Conservation (phyloP, 2,329 filamentous ascomycete species). For the Colletotrichum scovillei region DNA sequence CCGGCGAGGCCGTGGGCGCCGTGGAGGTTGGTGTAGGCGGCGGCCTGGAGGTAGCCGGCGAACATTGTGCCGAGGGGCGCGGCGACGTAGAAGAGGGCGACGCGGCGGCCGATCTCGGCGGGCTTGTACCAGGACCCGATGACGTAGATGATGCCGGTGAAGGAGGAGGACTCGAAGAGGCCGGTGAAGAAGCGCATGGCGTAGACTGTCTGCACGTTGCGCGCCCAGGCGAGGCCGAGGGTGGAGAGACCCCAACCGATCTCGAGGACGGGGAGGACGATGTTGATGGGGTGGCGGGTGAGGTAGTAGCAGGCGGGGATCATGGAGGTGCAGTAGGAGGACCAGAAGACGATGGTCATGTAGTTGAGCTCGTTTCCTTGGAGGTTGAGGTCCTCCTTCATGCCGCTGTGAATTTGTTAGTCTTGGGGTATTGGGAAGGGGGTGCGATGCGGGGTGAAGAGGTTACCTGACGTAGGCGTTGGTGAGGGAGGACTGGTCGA, state of each 20-base stretch:
- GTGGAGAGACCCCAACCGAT: slow-evolving; percentile 46
- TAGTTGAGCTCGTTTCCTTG: slow-evolving; percentile 49
- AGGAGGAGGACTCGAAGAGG: slow-evolving; percentile 50
- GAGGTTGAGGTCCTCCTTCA: slow-evolving; percentile 48
- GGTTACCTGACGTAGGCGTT: slow-evolving; percentile 50
- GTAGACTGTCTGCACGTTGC: slow-evolving; percentile 49
- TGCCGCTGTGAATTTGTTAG: slow-evolving; percentile 44
- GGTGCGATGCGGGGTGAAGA: not conserved
- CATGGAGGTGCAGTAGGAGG: slow-evolving; percentile 53
- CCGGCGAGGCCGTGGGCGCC: slow-evolving; percentile 60
- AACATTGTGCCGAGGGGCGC: slow-evolving; percentile 66
- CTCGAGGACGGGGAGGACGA: slow-evolving; percentile 44
- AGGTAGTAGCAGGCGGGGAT: slow-evolving; percentile 52
- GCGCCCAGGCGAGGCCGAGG: slow-evolving; percentile 45
- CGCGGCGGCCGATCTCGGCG: slow-evolving; percentile 59
- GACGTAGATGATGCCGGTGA: slow-evolving; percentile 43
- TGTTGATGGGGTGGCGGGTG: slow-evolving; percentile 50
- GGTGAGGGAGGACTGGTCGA: slow-evolving; percentile 50
- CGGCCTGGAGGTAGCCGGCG: slow-evolving; percentile 66
- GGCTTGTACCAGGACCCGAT: slow-evolving; percentile 57
- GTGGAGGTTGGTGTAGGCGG: slow-evolving; percentile 64
- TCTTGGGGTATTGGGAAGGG: not conserved
- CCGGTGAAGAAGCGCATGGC: slow-evolving; percentile 57
- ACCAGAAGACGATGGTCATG: slow-evolving; percentile 46
- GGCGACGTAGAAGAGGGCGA: slow-evolving; percentile 59